These are phyloP conservation scores for Mycotypha africana DNA, from an alignment of 371 early-diverging fungal genomes.

Conservation along the genomic window DNA sequence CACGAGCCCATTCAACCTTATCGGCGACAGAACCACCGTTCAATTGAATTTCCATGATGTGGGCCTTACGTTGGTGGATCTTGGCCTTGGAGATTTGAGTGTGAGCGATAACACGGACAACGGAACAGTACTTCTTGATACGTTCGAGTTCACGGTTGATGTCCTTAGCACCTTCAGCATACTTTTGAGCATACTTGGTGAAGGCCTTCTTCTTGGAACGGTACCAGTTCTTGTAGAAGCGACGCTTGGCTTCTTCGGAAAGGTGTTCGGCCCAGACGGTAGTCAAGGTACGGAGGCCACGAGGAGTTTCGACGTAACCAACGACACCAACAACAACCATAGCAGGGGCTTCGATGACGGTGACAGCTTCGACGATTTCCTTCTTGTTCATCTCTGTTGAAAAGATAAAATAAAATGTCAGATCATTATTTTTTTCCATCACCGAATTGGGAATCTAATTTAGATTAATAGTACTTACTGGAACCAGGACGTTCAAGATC, in stretches of 20 bases:
- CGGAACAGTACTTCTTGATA: conserved; percentile 98
- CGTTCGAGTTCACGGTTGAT: conserved; percentile 93
- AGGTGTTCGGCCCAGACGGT: conserved; percentile 99
- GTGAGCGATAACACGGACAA: conserved; percentile 98
- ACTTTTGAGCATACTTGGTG: conserved; percentile 98
- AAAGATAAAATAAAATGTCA: neutral
- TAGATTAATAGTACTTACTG: conserved; percentile 16
- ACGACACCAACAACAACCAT: conserved; percentile 99
- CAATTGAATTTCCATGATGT: conserved; percentile 99
- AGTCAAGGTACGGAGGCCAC: conserved; percentile 96
- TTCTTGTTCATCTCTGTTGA: conserved; percentile 92
- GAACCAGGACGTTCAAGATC: conserved; percentile 97
- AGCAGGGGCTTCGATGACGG: conserved; percentile 98
- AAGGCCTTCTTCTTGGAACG: conserved; percentile 98
- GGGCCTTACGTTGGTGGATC: conserved; percentile 98
- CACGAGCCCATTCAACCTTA: conserved; percentile 98
- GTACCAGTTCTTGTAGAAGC: conserved; percentile 99
- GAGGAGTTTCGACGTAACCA: conserved; percentile 99
- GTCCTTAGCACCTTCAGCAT: conserved; percentile 86
- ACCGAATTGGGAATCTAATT: too few relatives aligned
- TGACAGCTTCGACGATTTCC: conserved; percentile 99
- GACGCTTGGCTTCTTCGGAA: conserved; percentile 96
- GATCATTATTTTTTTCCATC: neutral
- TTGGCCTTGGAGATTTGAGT: conserved; percentile 96
- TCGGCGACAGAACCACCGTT: conserved; percentile 98